These are phyloP conservation scores for Gelatoporia subvermispora DNA, from an alignment of 768 basidiomycete species.

Conservation along the genomic window DNA sequence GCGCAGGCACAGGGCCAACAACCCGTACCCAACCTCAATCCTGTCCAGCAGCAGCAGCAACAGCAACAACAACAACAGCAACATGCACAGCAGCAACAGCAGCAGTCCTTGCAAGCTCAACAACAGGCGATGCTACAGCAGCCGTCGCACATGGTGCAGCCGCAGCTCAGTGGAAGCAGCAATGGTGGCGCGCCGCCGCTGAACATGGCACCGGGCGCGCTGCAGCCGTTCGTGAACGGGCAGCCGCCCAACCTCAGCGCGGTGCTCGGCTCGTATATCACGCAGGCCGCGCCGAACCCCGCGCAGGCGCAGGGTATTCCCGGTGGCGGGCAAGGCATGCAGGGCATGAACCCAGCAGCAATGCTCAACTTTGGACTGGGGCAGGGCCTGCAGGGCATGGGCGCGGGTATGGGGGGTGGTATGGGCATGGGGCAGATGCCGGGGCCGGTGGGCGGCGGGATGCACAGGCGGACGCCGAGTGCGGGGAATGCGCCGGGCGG, in stretches of 20 bases:
- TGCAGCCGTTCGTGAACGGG: conserved; percentile 9
- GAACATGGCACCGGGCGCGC: conserved; percentile 1
- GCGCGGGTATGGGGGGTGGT: too few relatives aligned
- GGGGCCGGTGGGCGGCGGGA: conserved; percentile 5
- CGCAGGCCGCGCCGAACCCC: conserved; percentile 2
- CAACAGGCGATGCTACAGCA: conserved; percentile 1
- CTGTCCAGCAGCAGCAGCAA: conserved; percentile 20
- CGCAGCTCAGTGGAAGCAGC: neutral
- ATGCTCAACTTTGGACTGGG: too few relatives aligned
- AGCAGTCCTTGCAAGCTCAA: neutral
- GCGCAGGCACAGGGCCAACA: neutral
- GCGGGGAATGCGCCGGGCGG: conserved; percentile 3
- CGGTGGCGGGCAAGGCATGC: neutral
- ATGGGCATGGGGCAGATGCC: neutral
- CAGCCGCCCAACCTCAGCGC: conserved; percentile 4
- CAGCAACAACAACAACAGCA: conserved; percentile 14
- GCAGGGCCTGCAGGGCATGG: too few relatives aligned
- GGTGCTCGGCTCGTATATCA: neutral
- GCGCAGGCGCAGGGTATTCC: conserved; percentile 1
- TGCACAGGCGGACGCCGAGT: conserved; percentile 23
- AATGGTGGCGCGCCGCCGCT: neutral
- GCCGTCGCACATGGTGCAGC: conserved; percentile 3
- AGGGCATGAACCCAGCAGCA: too few relatives aligned
- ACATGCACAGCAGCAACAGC: conserved; percentile 5
- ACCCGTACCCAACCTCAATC: conserved; percentile 22